Conservation (phyloP, 164 flowering plant species). For the Tetracentron sinense region DNA sequence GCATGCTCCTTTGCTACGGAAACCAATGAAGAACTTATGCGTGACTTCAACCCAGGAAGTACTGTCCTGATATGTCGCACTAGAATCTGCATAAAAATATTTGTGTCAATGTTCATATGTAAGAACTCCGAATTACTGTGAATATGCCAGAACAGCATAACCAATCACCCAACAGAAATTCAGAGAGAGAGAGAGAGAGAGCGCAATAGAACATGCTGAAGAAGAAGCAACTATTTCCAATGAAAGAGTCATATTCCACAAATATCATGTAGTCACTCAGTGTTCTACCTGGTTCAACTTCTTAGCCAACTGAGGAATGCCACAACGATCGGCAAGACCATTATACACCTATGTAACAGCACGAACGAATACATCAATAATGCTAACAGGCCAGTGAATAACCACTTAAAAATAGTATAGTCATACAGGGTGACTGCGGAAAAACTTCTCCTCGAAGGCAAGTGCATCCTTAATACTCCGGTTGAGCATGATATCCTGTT, state of each 20-base stretch:
- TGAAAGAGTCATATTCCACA: neutral
- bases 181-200: neutral
- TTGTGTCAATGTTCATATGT: neutral
- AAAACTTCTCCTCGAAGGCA: slow-evolving; percentile 81
- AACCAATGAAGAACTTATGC: slow-evolving; percentile 62
- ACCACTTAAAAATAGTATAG: slow-evolving; percentile 1
- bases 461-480: slow-evolving; percentile 88
- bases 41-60: slow-evolving; percentile 82
- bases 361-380: neutral
- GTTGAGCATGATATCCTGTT: slow-evolving; percentile 75
- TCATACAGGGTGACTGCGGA: slow-evolving; percentile 75
- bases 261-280: neutral
- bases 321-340: slow-evolving; percentile 86
- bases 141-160: neutral
- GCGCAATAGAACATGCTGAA: no score
- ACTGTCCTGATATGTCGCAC: slow-evolving; percentile 79
- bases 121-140: no score
- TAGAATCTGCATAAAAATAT: slow-evolving; percentile 54
- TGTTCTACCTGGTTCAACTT: slow-evolving; percentile 79
- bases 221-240: neutral
- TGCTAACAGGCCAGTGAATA: slow-evolving; percentile 1
- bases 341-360: slow-evolving; percentile 64
- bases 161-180: neutral
- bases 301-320: slow-evolving; percentile 91
- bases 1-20: slow-evolving; percentile 90